Evolutionary conservation across 176 grass and related monocot genomes (phyloP), one percentile per base, ranked within the genome.

Genomic region (Thinopyrum elongatum): DNA sequence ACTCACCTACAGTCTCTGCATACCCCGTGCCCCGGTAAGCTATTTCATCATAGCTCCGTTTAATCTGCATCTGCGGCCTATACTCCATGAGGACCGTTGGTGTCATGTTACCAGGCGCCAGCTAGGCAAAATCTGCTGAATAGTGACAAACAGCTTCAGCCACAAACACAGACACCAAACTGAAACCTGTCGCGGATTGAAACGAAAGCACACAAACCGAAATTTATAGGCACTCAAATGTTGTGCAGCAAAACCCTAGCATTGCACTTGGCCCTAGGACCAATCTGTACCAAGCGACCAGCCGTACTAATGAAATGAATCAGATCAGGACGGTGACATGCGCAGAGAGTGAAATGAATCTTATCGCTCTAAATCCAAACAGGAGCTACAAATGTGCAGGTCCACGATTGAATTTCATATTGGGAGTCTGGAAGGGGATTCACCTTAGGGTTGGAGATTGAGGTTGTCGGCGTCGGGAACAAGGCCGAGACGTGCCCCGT

Each of bases 61-160:
- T 92, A 31, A 81, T 71, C 33, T 80, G 85, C 88, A 87, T 82
- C 78, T 92, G 88, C 47, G 88, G 87, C 16, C 74, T 89, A 64
- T 46, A 92, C 36, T 90, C 93, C 67, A 87, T 63, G 22, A 92
- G 72, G 5, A 95, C 88, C 14, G 88, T 88, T 17, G 93, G 90
- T 58, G 93, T 83, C 93, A 95, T 92, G 30, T 84, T 81, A 3
- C 89, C 89, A 12, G 89, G 89, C 75, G 85, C 89, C 89, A 87
- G 88, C 62, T 83, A 11, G 36, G 36, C 35, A 17, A 19, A 39
- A 80, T 88, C 85, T 83, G 80, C 76, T 35, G 44, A 38, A 44
- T 53, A 80, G 42, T 65, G 5, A 25, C 26, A 83, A 42, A 2
- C 58, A 57, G 49, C 6, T 59, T 92, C 75, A 84, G 76, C 21